Conservation (phyloP, 495 filamentous ascomycete genomes). For the Tetracladium setigerum region DNA sequence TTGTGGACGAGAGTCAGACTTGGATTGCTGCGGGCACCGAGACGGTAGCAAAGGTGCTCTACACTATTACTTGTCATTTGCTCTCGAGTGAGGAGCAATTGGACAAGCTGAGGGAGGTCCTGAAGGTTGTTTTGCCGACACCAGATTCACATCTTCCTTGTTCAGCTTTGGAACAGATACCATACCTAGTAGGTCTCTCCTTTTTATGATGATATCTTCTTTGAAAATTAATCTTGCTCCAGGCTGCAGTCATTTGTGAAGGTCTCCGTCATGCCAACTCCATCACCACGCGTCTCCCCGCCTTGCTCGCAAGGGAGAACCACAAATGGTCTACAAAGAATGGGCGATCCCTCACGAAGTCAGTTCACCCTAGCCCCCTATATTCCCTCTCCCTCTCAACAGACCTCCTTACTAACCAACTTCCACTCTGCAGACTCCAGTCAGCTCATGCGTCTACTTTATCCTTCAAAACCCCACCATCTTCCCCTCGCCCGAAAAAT, state of each 20-base stretch:
- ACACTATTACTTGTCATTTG: conserved; percentile 25
- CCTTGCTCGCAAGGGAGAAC: conserved; percentile 18
- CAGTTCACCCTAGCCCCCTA: conserved; percentile 10
- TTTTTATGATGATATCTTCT: not conserved
- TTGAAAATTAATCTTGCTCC: not conserved
- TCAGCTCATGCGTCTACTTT: not conserved
- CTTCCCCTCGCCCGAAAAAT: not conserved
- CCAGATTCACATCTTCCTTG: conserved; percentile 15
- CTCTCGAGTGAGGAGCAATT: conserved; percentile 19
- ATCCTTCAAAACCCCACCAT: conserved; percentile 1
- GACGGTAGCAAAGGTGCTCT: conserved; percentile 19
- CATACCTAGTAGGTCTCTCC: conserved; percentile 29
- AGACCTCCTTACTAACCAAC: conserved; percentile 3
- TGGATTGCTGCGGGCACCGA: conserved; percentile 26
- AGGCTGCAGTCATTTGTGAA: conserved; percentile 39
- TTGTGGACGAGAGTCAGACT: conserved; percentile 22
- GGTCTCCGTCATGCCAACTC: conserved; percentile 34
- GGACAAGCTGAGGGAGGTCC: conserved; percentile 20
- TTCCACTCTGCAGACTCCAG: conserved; percentile 14
- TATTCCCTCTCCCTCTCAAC: not conserved
- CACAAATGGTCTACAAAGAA: conserved; percentile 21
- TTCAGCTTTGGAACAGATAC: conserved; percentile 28
- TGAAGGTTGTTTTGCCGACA: conserved; percentile 15
- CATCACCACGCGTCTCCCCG: conserved; percentile 25
- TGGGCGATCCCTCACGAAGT: conserved; percentile 11